Conservation (phyloP, 1,284 basidiomycete species). For the Cutaneotrichosporon sp. region DNA sequence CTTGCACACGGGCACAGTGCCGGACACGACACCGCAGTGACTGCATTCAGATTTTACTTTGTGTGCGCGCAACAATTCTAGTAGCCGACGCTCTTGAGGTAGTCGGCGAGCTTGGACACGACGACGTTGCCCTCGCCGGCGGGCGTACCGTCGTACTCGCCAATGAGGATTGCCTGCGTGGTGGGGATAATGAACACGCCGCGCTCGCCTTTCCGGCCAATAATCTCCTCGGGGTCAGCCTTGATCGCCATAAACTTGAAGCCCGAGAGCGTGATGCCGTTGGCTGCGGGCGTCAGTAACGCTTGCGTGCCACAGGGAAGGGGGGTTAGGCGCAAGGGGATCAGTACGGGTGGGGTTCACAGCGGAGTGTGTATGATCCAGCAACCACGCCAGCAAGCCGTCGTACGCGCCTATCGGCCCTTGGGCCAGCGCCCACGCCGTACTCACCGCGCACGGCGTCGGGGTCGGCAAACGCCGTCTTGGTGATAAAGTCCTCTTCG, state of each 20-base stretch:
- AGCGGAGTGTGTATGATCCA: too few relatives aligned
- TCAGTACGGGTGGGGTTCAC: too few relatives aligned
- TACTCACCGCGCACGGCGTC: slow-evolving; percentile 50
- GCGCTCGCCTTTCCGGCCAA: slow-evolving; percentile 71
- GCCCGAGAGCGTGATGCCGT: slow-evolving; percentile 65
- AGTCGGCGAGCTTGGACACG: slow-evolving; percentile 73
- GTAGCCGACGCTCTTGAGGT: slow-evolving; percentile 60
- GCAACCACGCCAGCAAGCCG: not conserved
- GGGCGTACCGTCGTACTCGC: slow-evolving; percentile 59
- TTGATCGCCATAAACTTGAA: slow-evolving; percentile 75
- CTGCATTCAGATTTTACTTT: slow-evolving; percentile 1
- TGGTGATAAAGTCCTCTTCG: slow-evolving; percentile 67
- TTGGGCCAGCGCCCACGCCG: not conserved
- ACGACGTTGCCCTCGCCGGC: slow-evolving; percentile 66
- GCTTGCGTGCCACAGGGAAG: not conserved
- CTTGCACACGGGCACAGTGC: too few relatives aligned
- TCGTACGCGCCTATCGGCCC: not conserved
- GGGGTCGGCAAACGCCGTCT: slow-evolving; percentile 54
- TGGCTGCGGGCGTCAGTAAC: slow-evolving; percentile 39
- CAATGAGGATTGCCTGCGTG: slow-evolving; percentile 77
- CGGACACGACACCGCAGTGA: not conserved
- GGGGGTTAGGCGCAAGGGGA: not conserved
- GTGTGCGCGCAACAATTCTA: slow-evolving; percentile 20
- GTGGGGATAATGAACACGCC: slow-evolving; percentile 82
- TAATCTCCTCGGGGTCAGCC: slow-evolving; percentile 60